These are phyloP conservation scores for Termitomyces sp. DNA, from an alignment of 768 basidiomycete species.

Conservation along the genomic window DNA sequence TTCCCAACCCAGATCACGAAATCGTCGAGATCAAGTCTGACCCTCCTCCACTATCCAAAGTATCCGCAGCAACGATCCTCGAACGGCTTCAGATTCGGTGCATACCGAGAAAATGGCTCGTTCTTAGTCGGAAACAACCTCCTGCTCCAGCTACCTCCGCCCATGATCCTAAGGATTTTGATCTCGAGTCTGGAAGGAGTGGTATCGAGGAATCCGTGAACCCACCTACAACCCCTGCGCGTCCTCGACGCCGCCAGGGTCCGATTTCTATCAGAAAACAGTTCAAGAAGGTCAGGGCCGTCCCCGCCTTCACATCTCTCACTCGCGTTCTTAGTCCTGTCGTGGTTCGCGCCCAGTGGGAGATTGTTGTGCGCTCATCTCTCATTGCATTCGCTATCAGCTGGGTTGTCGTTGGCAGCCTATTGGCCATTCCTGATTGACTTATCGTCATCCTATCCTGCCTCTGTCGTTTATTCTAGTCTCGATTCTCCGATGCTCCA, in stretches of 20 bases:
- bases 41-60: conserved; percentile 15
- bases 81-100: conserved; percentile 42
- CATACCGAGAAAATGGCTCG: conserved; percentile 34
- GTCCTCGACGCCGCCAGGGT: conserved; percentile 11
- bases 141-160: not conserved
- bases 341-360: conserved; percentile 81
- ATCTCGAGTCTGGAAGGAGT: not conserved
- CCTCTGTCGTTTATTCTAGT: not conserved
- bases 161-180: not conserved
- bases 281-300: conserved; percentile 44
- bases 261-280: conserved; percentile 20
- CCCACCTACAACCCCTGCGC: conserved; percentile 2
- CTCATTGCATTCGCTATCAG: conserved; percentile 41
- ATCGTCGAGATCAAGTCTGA: conserved; percentile 18
- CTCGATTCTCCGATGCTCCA: not conserved
- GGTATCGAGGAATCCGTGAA: conserved; percentile 8
- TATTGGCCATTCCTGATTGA: conserved; percentile 28
- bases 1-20: conserved; percentile 5
- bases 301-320: conserved; percentile 73
- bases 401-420: conserved; percentile 34
- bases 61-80: conserved; percentile 28
- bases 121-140: conserved; percentile 3
- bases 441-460: not conserved
- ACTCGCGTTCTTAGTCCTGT: conserved; percentile 67
- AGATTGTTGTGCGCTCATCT: conserved; percentile 67